These are phyloP conservation scores for Ambrosiella beaveri DNA, from an alignment of 2,329 filamentous ascomycete genomes.

Conservation along the genomic window DNA sequence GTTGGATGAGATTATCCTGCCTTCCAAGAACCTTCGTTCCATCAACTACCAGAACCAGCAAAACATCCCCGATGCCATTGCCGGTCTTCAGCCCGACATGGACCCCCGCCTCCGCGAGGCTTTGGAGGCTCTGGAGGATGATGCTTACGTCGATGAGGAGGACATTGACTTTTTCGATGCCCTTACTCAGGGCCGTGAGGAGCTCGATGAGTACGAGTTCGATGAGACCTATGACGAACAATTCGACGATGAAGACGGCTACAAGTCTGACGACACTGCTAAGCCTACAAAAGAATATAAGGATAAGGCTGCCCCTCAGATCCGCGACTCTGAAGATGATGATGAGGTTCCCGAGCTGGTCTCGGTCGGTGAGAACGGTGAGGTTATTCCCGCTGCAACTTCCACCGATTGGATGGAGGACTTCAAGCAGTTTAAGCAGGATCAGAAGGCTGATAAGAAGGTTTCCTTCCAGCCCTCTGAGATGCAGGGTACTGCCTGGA, in stretches of 20 bases:
- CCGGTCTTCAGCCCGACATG: slow-evolving; percentile 95
- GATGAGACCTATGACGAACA: slow-evolving; percentile 41
- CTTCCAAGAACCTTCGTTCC: slow-evolving; percentile 61
- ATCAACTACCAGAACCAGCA: slow-evolving; percentile 84
- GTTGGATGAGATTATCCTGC: slow-evolving; percentile 57
- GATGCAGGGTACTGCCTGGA: slow-evolving; percentile 52
- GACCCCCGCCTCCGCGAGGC: slow-evolving; percentile 82
- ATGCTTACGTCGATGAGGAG: slow-evolving; percentile 75
- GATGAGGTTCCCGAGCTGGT: slow-evolving; percentile 33
- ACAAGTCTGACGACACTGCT: slow-evolving; percentile 87
- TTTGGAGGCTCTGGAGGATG: slow-evolving; percentile 84
- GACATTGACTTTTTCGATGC: slow-evolving; percentile 73
- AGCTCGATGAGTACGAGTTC: slow-evolving; percentile 67
- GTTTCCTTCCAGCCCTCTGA: slow-evolving; percentile 38
- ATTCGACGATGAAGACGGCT: slow-evolving; percentile 59
- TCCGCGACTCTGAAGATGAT: slow-evolving; percentile 8
- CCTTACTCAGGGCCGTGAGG: slow-evolving; percentile 50
- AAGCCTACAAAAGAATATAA: slow-evolving; percentile 49
- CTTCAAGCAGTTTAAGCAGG: slow-evolving; percentile 88
- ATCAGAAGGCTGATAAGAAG: slow-evolving; percentile 34
- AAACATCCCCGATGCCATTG: slow-evolving; percentile 75
- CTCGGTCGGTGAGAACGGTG: slow-evolving; percentile 26
- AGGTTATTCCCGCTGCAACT: slow-evolving; percentile 28
- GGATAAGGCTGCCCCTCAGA: slow-evolving; percentile 15
- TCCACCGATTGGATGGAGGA: slow-evolving; percentile 79